Evolutionary conservation across 306 rosid species (phyloP), one percentile per base, ranked within the genome.

Genomic region (Quercus suber): DNA sequence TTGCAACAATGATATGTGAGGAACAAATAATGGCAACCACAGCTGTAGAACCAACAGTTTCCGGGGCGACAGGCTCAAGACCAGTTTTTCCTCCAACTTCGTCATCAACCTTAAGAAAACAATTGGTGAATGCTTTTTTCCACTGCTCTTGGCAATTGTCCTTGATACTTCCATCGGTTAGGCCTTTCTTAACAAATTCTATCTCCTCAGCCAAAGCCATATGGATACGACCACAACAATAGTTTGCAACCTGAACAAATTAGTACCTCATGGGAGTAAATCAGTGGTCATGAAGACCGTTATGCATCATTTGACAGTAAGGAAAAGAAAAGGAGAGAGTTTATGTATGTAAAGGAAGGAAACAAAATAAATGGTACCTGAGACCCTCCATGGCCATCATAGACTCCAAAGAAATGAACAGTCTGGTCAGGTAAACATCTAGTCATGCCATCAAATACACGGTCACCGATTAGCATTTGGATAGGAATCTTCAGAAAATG

Each of bases 41-140:
- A 58, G 97, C 92, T 28, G 98, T 94, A 73, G 98, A 91, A 79
- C 98, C 98, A 15, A 92, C 98, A 59, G 98, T 94, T 89, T 94
- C 97, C 3, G 97, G 97, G 5, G 97, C 97, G 21, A 94, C 65
- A 12, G 91, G 92, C 65, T 89, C 97, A 85, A 37, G 73, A 76
- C 80, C 73, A 74, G 75, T 76, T 76, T 87, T 85, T 67, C 96
- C 98, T 83, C 96, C 97, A 83, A 92, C 86, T 86, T 94, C 98
- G 23, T 87, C 86, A 77, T 94, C 97, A 69, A 92, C 97, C 86
- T 92, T 92, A 30, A 77, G 80, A 88, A 92, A 94, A 77, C 97
- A 92, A 76, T 84, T 84, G 71, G 90, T 88, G 84, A 94, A 89
- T 64, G 84, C 82, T 69, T 87, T 90, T 78, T 70, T 86, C 98